Conservation (phyloP, 805 yeast genomes). For the Barnettozyma salicaria region DNA sequence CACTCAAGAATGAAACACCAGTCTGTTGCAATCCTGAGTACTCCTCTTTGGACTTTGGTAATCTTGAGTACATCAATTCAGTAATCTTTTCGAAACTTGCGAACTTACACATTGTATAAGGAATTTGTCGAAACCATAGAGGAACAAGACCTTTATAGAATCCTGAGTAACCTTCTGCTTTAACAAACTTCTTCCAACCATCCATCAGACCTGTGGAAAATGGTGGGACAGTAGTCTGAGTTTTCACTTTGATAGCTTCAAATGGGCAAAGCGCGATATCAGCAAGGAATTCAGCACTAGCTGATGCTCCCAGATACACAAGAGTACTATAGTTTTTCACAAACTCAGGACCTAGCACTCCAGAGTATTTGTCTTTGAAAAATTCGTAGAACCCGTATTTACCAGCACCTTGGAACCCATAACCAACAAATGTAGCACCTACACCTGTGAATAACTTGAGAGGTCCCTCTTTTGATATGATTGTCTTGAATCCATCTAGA, state of each 20-base stretch:
- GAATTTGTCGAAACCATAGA: slow-evolving; percentile 93
- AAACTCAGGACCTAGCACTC: slow-evolving; percentile 54
- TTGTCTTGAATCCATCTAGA: slow-evolving; percentile 73
- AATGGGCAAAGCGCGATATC: slow-evolving; percentile 88
- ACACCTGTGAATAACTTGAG: slow-evolving; percentile 79
- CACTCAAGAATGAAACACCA: slow-evolving; percentile 91
- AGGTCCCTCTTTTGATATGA: slow-evolving; percentile 66
- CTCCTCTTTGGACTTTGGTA: slow-evolving; percentile 68
- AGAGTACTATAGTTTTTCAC: slow-evolving; percentile 65
- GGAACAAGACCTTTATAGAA: slow-evolving; percentile 88
- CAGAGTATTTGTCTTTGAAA: slow-evolving; percentile 76
- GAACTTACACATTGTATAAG: slow-evolving; percentile 97
- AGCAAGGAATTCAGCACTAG: slow-evolving; percentile 91
- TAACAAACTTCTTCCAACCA: slow-evolving; percentile 61
- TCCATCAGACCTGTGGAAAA: slow-evolving; percentile 56
- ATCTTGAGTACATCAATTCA: slow-evolving; percentile 61
- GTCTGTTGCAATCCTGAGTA: slow-evolving; percentile 77
- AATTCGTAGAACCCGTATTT: slow-evolving; percentile 93
- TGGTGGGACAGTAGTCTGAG: slow-evolving; percentile 92
- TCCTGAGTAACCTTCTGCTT: slow-evolving; percentile 64
- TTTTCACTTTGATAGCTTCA: slow-evolving; percentile 91
- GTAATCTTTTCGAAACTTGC: slow-evolving; percentile 92
- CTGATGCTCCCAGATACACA: slow-evolving; percentile 78
- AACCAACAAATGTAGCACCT: slow-evolving; percentile 90
- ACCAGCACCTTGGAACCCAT: slow-evolving; percentile 95